Evolutionary conservation across 495 filamentous ascomycete genomes (phyloP), one percentile per base, ranked within the genome.

Genomic region (Cryomyces minteri): DNA sequence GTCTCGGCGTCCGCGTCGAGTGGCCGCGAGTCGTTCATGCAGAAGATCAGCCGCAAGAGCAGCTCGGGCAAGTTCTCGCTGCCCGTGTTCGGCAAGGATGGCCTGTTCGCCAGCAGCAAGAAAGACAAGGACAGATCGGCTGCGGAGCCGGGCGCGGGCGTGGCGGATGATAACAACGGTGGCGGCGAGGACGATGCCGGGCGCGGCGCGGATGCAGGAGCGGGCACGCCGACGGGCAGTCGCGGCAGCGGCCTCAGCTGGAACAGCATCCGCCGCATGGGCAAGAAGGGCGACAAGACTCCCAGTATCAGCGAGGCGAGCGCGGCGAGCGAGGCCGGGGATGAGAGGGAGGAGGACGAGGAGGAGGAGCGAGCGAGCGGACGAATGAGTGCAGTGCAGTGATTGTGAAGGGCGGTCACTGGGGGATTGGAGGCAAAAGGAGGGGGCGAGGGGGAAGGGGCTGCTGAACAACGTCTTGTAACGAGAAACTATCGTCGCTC

Each of bases 31-130:
- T 41, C 44, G 2, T 57, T 64, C 49, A 64, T 64, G 57, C 53
- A 58, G 45, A 62, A 62, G 44, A 50, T 64, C n/a, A 42, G 51
- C 8, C 52, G 61, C 32, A 64, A 64, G 46, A 51, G 48, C 37
- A 57, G 52, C 41, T 53, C 56, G 0, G 51, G 54, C 39, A 62
- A 61, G 40, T 64, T 64, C 45, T 33, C 46, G 4, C 48, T 51
- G 34, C 54, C 54, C 6, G 43, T 38, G 38, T 61, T 61, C 48
- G 55, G 54, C 31, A 53, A 57, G 28, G 49, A 50, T 41, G 48
- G 45, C 25, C 45, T 57, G 9, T 54, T 52, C 39, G 50, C 50
- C 5, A 54, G 52, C 47, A 52, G 50, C 37, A 10, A 48, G 5
- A 48, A 32, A 42, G 52, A 52, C 18, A 25, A 37, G 9, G 43